Conservation (phyloP, 768 basidiomycete species). For the Amanita polypyramis region DNA sequence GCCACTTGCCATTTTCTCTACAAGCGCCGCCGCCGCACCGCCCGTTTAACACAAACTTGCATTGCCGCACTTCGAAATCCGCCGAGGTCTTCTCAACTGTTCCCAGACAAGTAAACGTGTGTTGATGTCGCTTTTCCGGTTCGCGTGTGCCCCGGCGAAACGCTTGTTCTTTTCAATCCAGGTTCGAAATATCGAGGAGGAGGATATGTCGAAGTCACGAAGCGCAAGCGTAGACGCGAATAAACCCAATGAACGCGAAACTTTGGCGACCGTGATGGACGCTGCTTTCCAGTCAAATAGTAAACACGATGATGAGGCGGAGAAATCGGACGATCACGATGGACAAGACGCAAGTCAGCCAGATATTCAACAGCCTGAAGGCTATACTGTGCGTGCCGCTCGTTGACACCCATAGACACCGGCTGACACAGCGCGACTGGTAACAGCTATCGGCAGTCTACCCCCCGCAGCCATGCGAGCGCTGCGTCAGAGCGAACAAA, state of each 20-base stretch:
- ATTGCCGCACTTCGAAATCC: not conserved
- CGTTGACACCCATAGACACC: not conserved
- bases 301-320: slow-evolving; percentile 17
- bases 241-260: slow-evolving; percentile 19
- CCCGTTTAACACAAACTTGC: not conserved
- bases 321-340: slow-evolving; percentile 19
- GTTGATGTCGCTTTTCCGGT: slow-evolving; percentile 15
- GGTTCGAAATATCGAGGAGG: slow-evolving; percentile 6
- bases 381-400: slow-evolving; percentile 14
- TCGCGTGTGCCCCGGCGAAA: slow-evolving; percentile 14
- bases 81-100: slow-evolving; percentile 6
- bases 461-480: slow-evolving; percentile 33
- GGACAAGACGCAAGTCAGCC: slow-evolving; percentile 20
- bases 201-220: slow-evolving; percentile 23
- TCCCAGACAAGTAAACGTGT: slow-evolving; percentile 14
- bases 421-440: not conserved
- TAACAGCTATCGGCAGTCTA: slow-evolving; percentile 17
- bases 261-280: slow-evolving; percentile 22
- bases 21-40: slow-evolving; percentile 2
- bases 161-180: slow-evolving; percentile 14
- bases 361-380: slow-evolving; percentile 15
- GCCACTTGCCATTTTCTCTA: slow-evolving; percentile 3
- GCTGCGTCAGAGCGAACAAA: slow-evolving; percentile 31
- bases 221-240: slow-evolving; percentile 27
- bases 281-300: slow-evolving; percentile 19